Percentiles rank a stretch among this genome's conserved stretches.
phyloP scores from a whole-genome alignment of 345 rosid species.

The Aquilaria yunnanensis region DNA sequence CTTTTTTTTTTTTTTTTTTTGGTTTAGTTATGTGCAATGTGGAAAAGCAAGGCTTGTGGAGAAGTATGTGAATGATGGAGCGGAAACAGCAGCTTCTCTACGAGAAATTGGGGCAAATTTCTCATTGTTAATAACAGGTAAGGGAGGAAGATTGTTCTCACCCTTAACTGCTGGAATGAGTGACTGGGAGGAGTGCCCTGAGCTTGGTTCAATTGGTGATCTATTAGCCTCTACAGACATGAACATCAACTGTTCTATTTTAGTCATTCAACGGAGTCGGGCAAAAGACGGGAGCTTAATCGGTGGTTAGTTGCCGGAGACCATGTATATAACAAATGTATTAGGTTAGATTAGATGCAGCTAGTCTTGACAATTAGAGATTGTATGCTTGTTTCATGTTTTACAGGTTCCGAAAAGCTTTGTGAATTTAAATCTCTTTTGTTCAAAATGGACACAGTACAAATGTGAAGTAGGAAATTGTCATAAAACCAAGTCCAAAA shows the following conservation, averaged over 20 bases:
- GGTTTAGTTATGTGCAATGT: slow-evolving; percentile 42
- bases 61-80: slow-evolving; percentile 39
- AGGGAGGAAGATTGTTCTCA: slow-evolving; percentile 35
- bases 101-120: slow-evolving; percentile 47
- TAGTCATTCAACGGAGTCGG: slow-evolving; percentile 63
- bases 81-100: slow-evolving; percentile 37
- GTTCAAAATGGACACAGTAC: too few relatives aligned
- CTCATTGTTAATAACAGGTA: slow-evolving; percentile 65
- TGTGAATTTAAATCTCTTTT: too few relatives aligned
- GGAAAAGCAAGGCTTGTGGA: slow-evolving; percentile 54
- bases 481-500: too few relatives aligned
- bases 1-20: background rate
- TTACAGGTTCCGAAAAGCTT: too few relatives aligned
- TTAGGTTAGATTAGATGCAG: too few relatives aligned
- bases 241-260: slow-evolving; percentile 47
- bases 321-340: too few relatives aligned
- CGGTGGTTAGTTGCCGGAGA: background rate
- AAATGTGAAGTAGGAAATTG: too few relatives aligned
- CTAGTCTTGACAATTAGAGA: too few relatives aligned
- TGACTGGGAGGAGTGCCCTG: slow-evolving; percentile 95
- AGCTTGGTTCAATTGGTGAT: slow-evolving; percentile 61
- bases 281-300: background rate
- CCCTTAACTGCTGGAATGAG: slow-evolving; percentile 56
- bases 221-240: slow-evolving; percentile 57
- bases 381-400: too few relatives aligned